Base-by-base conservation (phyloP, 2,329 filamentous ascomycete species). In the Diaporthe sp. region DNA sequence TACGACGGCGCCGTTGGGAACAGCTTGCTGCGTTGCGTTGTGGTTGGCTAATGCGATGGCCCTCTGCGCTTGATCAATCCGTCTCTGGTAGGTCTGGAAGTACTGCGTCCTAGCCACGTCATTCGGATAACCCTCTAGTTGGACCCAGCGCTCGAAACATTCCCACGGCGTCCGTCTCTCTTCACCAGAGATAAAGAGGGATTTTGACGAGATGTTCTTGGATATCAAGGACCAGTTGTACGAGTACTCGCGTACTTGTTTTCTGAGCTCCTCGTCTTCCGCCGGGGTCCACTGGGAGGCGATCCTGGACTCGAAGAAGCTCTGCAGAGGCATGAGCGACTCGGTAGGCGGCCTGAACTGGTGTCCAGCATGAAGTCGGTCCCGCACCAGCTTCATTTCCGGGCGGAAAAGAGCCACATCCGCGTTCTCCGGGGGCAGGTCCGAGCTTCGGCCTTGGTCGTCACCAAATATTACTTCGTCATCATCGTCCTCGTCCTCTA, bases 201-300 rank as follows among this genome's bases (percentile, higher is more conserved):
- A 97, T 71, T 91, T 92, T 22, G 93, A 90, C 2, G 92, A 90
- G 72, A 98, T 87, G 76, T 96, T 93, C 79, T 91, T 94, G 1
- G 96, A 94, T 72, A 98, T 98, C 7, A 99, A 88, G 4, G 95
- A 97, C 97, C 97, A 99, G 80, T 99, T 99, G 86, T 98, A 98
- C 0, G 95, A 95, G 81, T 97, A 98, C 78, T 98, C 95, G 79
- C 95, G 94, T 25, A 98, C 97, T 55, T 98, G 88, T 61, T 89
- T 90, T 72, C 94, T 93, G 9, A 99, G 88, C 83, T 98, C 95
- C 79, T 98, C 96, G 79, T 99, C 97, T 82, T 99, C 97, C 3
- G 93, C 88, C 81, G 92, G 90, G 0, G 95, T 95, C 97, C 97
- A 99, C 81, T 98, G 95, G 4, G 97, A 98, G 2, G 95, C 93